A percentile compares a stretch with the other conserved stretches of the same genome.
phyloP scores from a whole-genome alignment of 2,329 filamentous ascomycete species.

The Epichloe amarillans region DNA sequence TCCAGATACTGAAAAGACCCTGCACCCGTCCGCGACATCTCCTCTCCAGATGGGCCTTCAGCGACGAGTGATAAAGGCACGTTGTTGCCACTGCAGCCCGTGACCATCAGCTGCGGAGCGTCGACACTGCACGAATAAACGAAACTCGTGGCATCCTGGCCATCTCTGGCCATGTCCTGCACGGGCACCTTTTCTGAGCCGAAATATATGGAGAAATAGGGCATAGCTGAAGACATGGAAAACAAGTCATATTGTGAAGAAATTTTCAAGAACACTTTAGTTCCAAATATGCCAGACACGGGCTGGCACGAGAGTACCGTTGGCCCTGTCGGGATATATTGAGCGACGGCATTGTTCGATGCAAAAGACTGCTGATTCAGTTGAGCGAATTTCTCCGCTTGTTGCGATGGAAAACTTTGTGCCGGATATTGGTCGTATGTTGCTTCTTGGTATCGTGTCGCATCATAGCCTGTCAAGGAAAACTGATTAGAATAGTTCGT shows the following conservation, averaged over 20 bases:
- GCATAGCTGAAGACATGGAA: constrained; percentile 37
- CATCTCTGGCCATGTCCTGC: constrained; percentile 49
- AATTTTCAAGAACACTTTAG: constrained; percentile 60
- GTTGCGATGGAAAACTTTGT: constrained; percentile 33
- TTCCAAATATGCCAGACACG: constrained; percentile 51
- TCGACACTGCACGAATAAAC: constrained; percentile 61
- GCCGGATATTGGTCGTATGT: constrained; percentile 38
- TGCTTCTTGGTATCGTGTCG: constrained; percentile 47
- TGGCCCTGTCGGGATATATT: constrained; percentile 49
- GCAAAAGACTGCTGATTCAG: constrained; percentile 43
- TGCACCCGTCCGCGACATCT: constrained; percentile 35
- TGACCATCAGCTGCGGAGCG: constrained; percentile 48
- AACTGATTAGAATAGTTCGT: constrained; percentile 13
- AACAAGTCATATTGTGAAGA: constrained; percentile 61
- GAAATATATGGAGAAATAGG: constrained; percentile 57
- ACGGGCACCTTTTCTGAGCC: constrained; percentile 55
- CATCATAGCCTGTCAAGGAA: constrained; percentile 37
- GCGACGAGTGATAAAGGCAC: constrained; percentile 43
- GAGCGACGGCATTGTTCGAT: constrained; percentile 49
- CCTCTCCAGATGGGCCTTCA: constrained; percentile 37
- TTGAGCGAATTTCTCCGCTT: constrained; percentile 36
- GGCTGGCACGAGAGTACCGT: constrained; percentile 61
- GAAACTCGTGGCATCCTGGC: constrained; percentile 44
- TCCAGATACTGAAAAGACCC: constrained; percentile 36
- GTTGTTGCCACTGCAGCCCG: constrained; percentile 33